Conservation (phyloP, 192 early-diverging fungal species). For the Anaeromyces robustus region DNA sequence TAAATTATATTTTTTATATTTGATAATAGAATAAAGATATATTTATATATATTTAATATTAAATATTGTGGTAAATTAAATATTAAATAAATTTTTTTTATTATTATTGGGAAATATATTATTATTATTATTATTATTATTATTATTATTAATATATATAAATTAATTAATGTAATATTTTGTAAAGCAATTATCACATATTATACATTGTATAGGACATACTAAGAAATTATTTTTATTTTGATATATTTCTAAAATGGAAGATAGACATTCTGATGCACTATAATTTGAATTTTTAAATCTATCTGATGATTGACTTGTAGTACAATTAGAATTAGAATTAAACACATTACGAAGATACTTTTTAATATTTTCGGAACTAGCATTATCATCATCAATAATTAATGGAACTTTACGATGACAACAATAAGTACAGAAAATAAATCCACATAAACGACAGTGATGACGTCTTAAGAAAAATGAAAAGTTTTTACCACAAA, state of each 20-base stretch:
- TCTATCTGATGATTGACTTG: neutral
- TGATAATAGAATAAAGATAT: too few species aligned
- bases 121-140: too few species aligned
- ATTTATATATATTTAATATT: too few species aligned
- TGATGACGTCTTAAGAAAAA: neutral
- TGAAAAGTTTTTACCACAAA: neutral
- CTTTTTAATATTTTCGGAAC: neutral
- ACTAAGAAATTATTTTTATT: neutral
- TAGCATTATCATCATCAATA: neutral
- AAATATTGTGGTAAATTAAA: too few species aligned
- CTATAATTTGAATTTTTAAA: neutral
- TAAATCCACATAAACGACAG: neutral
- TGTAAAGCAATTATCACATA: neutral
- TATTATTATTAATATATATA: too few species aligned
- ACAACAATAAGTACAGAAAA: neutral
- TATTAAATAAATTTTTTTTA: too few species aligned
- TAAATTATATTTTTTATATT: too few species aligned
- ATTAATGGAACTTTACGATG: neutral
- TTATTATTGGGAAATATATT: too few species aligned
- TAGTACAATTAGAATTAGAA: neutral
- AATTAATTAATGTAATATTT: neutral
- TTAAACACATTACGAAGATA: neutral
- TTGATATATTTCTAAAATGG: neutral
- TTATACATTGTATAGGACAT: neutral
- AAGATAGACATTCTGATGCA: neutral